A percentile compares a stretch with the other conserved stretches of the same genome.
These are phyloP conservation scores for Gaertneriomyces sp. DNA, from an alignment of 192 early-diverging fungal species.

Conservation along the genomic window DNA sequence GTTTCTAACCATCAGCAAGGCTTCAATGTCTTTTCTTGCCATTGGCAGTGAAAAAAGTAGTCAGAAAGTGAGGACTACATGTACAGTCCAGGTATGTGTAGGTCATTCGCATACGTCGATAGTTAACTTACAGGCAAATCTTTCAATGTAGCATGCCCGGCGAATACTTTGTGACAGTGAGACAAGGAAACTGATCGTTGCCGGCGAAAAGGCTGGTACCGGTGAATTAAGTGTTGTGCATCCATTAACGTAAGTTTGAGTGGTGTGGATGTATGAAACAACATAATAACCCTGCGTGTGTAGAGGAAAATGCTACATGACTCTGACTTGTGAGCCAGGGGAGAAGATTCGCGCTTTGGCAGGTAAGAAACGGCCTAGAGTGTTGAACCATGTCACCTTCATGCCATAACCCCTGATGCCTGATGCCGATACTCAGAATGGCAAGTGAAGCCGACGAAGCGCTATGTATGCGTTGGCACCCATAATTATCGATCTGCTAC, in stretches of 20 bases:
- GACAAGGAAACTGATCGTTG: conserved; percentile 31
- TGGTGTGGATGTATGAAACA: not conserved
- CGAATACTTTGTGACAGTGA: conserved; percentile 35
- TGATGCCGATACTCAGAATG: conserved; percentile 23
- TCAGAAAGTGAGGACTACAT: no score
- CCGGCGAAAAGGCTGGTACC: conserved; percentile 9
- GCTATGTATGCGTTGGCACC: conserved; percentile 48
- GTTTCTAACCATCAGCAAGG: conserved; percentile 8
- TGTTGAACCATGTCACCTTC: not conserved
- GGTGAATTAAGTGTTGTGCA: conserved; percentile 32
- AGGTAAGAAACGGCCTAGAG: conserved; percentile 3
- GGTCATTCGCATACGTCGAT: no score
- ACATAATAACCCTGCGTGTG: conserved; percentile 4
- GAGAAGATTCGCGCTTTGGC: conserved; percentile 33
- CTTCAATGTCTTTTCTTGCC: conserved; percentile 12
- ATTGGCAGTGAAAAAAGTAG: conserved; percentile 4
- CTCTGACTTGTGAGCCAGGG: conserved; percentile 20
- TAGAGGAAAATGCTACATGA: conserved; percentile 28
- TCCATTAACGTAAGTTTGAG: conserved; percentile 24
- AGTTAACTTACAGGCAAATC: no score
- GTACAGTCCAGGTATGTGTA: no score
- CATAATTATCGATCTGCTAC: conserved; percentile 24
- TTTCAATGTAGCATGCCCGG: conserved; percentile 24
- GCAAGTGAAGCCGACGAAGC: conserved; percentile 45
- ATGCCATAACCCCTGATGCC: not conserved